Percentiles rank a stretch among this genome's conserved stretches.
Conservation (phyloP, 2,329 filamentous ascomycete species). For the Stachybotrys echinatus region DNA sequence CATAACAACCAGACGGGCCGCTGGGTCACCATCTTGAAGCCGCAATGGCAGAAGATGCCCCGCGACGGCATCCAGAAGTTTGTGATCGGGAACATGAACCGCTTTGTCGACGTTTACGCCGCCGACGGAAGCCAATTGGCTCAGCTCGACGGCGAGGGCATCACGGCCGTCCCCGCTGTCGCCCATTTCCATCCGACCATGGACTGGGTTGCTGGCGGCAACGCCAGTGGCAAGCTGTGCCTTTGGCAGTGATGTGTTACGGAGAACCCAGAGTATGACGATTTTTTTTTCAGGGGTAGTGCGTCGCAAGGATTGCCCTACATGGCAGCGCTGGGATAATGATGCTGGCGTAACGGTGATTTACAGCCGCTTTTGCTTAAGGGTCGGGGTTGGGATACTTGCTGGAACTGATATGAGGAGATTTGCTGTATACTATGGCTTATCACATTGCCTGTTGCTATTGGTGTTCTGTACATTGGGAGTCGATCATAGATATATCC, state of each 20-base stretch:
- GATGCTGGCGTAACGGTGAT: too few relatives aligned
- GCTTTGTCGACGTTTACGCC: constrained; percentile 89
- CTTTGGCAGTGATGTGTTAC: constrained; percentile 65
- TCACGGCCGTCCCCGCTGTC: constrained; percentile 91
- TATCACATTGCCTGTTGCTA: too few relatives aligned
- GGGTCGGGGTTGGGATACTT: too few relatives aligned
- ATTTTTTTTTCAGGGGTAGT: too few relatives aligned
- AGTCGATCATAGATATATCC: too few relatives aligned
- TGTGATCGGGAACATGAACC: constrained; percentile 94
- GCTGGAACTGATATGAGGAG: too few relatives aligned
- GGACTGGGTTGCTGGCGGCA: constrained; percentile 92
- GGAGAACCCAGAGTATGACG: neutral
- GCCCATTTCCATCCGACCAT: constrained; percentile 81
- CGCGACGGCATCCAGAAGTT: constrained; percentile 79
- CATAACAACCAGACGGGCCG: constrained; percentile 97
- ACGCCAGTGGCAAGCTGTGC: constrained; percentile 85
- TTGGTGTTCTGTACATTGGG: too few relatives aligned
- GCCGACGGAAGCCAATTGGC: constrained; percentile 80
- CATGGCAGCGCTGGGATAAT: too few relatives aligned
- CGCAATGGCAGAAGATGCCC: constrained; percentile 81
- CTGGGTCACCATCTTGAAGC: constrained; percentile 82
- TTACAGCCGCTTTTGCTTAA: too few relatives aligned
- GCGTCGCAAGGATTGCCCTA: too few relatives aligned
- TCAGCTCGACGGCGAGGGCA: constrained; percentile 80
- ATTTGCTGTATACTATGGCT: too few relatives aligned